These are phyloP conservation scores for Crithidia fasciculata DNA, from an alignment of 208 protist species.

Conservation along the genomic window DNA sequence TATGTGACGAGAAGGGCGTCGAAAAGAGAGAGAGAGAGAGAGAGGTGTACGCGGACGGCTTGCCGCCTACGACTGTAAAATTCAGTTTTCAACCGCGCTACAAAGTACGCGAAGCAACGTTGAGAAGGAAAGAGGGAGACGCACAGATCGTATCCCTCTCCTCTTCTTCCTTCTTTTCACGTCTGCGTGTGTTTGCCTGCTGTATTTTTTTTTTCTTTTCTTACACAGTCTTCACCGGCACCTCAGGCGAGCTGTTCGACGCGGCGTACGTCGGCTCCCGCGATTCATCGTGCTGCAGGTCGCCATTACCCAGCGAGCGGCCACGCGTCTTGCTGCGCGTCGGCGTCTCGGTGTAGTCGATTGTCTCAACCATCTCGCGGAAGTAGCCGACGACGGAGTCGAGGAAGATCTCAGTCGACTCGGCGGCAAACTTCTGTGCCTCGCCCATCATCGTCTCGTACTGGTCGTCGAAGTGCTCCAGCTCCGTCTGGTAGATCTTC, in stretches of 20 bases:
- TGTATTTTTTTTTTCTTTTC: no score
- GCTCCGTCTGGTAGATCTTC: constrained; percentile 1
- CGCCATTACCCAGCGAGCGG: background rate
- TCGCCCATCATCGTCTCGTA: constrained; percentile 27
- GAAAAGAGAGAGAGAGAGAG: no score
- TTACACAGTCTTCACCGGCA: background rate
- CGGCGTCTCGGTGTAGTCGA: constrained; percentile 21
- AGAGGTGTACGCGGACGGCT: no score
- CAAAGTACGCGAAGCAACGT: no score
- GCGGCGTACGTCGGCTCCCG: constrained; percentile 1
- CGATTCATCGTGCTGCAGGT: background rate
- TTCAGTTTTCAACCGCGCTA: no score
- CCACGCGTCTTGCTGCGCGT: constrained; percentile 8
- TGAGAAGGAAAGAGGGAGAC: no score
- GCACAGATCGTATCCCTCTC: no score
- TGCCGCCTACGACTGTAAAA: no score
- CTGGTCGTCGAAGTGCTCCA: constrained; percentile 23
- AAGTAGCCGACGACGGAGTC: constrained; percentile 31
- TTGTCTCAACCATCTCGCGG: constrained; percentile 16
- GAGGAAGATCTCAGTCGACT: constrained; percentile 37
- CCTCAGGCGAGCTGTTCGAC: background rate
- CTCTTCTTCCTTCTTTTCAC: no score
- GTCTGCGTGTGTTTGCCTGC: no score
- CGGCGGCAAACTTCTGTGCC: constrained; percentile 20
- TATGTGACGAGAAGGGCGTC: no score